Conservation (phyloP, 2,329 filamentous ascomycete species). For the Trichoderma arundinaceum region DNA sequence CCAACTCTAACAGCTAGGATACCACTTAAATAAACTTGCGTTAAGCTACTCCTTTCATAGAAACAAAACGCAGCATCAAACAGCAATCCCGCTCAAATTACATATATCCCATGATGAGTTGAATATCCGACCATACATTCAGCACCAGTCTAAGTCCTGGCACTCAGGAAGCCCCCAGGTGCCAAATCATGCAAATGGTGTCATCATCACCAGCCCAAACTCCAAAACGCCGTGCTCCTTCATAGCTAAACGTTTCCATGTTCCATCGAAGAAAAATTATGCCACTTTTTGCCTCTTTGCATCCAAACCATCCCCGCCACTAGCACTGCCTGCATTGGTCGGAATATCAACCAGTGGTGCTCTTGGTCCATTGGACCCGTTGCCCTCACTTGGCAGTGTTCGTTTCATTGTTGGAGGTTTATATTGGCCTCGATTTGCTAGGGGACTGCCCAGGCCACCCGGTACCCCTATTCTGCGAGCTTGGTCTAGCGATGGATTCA, state of each 20-base stretch:
- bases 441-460: constrained; percentile 58
- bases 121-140: constrained; percentile 3
- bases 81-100: neutral
- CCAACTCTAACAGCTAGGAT: too few species aligned
- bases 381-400: constrained; percentile 45
- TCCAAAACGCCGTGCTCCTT: constrained; percentile 26
- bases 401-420: constrained; percentile 65
- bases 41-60: neutral
- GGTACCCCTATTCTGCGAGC: constrained; percentile 65
- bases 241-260: neutral
- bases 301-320: constrained; percentile 46
- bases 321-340: constrained; percentile 47
- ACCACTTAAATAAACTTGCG: too few species aligned
- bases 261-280: constrained; percentile 34
- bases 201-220: constrained; percentile 8
- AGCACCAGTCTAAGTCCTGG: neutral
- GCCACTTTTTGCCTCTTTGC: constrained; percentile 59
- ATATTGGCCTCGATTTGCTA: constrained; percentile 64
- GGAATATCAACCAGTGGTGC: constrained; percentile 59
- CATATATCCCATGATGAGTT: neutral
- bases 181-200: neutral
- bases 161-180: neutral
- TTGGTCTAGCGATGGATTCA: constrained; percentile 61
- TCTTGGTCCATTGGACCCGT: constrained; percentile 40
- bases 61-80: neutral